Percentiles rank a stretch among this genome's conserved stretches.
Evolutionary conservation across 257 asterid species (phyloP).

Genomic region (Penstemon eatonii): DNA sequence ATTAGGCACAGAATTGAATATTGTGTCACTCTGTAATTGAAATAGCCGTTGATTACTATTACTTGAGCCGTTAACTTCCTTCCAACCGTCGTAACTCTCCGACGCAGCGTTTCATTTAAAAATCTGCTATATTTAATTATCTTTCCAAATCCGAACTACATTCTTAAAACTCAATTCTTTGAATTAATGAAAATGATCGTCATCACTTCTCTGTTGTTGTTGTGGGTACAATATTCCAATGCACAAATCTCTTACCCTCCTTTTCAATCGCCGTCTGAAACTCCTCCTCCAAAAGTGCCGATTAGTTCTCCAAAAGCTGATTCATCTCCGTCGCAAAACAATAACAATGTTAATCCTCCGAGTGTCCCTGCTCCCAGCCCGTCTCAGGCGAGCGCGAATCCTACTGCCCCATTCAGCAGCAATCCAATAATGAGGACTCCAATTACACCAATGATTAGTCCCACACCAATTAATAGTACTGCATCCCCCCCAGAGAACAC

Average conservation of each 20-base stretch:
- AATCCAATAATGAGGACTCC: neutral
- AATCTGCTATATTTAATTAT: slow-evolving; percentile 25
- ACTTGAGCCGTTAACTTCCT: slow-evolving; percentile 14
- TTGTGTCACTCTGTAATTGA: slow-evolving; percentile 3
- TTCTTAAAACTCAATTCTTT: slow-evolving; percentile 22
- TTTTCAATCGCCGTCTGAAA: slow-evolving; percentile 35
- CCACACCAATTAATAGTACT: too few species aligned
- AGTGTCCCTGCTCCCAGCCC: slow-evolving; percentile 48
- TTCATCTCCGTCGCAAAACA: slow-evolving; percentile 26
- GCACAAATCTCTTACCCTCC: slow-evolving; percentile 59
- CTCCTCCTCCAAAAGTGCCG: slow-evolving; percentile 45
- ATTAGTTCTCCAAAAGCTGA: slow-evolving; percentile 43
- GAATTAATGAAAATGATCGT: slow-evolving; percentile 35
- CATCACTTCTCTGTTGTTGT: slow-evolving; percentile 31
- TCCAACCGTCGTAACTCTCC: slow-evolving; percentile 50
- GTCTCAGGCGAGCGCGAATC: slow-evolving; percentile 36
- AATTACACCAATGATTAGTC: slow-evolving; percentile 25
- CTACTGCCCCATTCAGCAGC: slow-evolving; percentile 40
- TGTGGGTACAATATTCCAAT: slow-evolving; percentile 34
- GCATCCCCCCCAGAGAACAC: too few species aligned
- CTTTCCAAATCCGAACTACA: neutral
- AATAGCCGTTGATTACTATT: slow-evolving; percentile 25
- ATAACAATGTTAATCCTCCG: slow-evolving; percentile 27
- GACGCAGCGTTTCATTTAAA: slow-evolving; percentile 45
- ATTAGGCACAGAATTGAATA: too few species aligned